Evolutionary conservation across 768 basidiomycete genomes (phyloP).

Genomic region (Lentinula lateritia): DNA sequence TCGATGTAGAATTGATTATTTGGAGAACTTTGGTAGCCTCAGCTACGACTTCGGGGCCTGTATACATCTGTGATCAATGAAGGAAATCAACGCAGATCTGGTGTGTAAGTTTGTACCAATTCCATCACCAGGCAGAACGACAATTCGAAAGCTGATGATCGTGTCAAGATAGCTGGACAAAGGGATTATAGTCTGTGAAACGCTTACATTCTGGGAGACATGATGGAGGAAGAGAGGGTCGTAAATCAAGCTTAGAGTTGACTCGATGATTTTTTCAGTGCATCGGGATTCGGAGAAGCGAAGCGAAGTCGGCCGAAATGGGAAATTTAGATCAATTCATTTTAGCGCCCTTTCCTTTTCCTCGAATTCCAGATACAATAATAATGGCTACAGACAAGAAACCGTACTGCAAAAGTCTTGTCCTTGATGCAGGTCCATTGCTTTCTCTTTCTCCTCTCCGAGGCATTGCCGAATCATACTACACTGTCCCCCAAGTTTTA

Average conservation of each 20-base stretch:
- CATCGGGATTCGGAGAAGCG: neutral
- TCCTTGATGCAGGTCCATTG: conserved; percentile 92
- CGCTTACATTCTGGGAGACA: conserved; percentile 42
- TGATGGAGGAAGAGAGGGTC: conserved; percentile 10
- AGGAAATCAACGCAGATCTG: neutral
- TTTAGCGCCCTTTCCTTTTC: neutral
- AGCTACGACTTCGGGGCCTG: conserved; percentile 84
- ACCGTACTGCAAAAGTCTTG: conserved; percentile 66
- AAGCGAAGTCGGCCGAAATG: neutral
- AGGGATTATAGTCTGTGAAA: neutral
- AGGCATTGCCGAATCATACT: conserved; percentile 80
- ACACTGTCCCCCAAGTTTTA: conserved; percentile 88
- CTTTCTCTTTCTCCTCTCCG: conserved; percentile 85
- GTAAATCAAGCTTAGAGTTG: neutral
- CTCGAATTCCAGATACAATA: neutral
- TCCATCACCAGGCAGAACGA: conserved; percentile 92
- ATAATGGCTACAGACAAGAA: conserved; percentile 8
- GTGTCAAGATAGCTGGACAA: neutral
- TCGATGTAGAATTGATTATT: conserved; percentile 53
- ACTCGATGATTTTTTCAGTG: neutral
- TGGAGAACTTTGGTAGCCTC: conserved; percentile 85
- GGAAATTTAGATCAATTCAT: neutral
- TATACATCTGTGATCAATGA: neutral
- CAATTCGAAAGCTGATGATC: conserved; percentile 72
- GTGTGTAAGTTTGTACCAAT: conserved; percentile 57